Percentiles rank a stretch among this genome's conserved stretches.
These are phyloP conservation scores for Eremothecium coryli DNA, from an alignment of 1,139 yeast species.

Conservation along the genomic window DNA sequence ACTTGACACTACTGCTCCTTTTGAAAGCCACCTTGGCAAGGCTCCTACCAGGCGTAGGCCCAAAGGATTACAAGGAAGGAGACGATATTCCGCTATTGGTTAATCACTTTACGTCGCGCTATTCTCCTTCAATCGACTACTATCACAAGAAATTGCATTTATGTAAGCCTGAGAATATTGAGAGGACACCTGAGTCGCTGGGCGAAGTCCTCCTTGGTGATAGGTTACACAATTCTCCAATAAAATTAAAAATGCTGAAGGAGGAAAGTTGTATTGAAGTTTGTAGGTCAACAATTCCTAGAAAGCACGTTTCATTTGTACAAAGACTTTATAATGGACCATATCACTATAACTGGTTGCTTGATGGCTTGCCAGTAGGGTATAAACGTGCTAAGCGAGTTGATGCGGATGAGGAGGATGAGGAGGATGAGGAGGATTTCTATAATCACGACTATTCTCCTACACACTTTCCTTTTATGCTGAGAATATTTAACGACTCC, in stretches of 20 bases:
- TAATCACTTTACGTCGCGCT: conserved; percentile 69
- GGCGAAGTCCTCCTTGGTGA: conserved; percentile 95
- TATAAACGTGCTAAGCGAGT: no score
- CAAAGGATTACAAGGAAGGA: conserved; percentile 70
- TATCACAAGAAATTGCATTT: conserved; percentile 78
- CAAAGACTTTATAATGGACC: conserved; percentile 72
- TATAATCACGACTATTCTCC: conserved; percentile 47
- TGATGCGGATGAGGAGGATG: conserved; percentile 45
- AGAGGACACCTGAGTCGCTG: conserved; percentile 76
- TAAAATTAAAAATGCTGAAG: conserved; percentile 67
- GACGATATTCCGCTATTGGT: conserved; percentile 72
- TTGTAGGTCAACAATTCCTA: conserved; percentile 51
- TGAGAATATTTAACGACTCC: no score
- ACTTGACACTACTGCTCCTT: neutral
- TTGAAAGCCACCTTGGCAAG: conserved; percentile 40
- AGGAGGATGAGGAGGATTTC: conserved; percentile 48
- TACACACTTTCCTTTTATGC: conserved; percentile 9
- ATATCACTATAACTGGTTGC: conserved; percentile 82
- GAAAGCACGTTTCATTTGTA: conserved; percentile 62
- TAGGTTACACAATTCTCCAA: conserved; percentile 88
- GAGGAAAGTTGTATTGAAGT: conserved; percentile 55
- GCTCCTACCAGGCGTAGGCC: conserved; percentile 92
- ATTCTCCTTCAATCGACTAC: conserved; percentile 71
- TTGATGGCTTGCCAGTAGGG: conserved; percentile 84
- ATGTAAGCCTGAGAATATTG: conserved; percentile 56